Conservation (phyloP, 495 filamentous ascomycete genomes). For the Chaetomium fimeti region DNA sequence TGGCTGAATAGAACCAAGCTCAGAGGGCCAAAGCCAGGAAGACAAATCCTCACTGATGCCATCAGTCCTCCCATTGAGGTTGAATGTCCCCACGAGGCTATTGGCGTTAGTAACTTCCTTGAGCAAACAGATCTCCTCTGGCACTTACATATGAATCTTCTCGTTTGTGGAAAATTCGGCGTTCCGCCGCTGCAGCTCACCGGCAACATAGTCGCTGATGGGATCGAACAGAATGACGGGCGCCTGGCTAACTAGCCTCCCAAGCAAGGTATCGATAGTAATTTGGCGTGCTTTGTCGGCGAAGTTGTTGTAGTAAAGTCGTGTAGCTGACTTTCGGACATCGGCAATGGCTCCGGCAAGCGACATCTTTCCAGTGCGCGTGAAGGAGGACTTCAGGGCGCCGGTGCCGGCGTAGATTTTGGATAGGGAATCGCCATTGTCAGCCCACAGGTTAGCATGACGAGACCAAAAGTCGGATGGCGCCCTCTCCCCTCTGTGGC, state of each 20-base stretch:
- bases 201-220: slow-evolving; percentile 81
- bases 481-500: slow-evolving; percentile 62
- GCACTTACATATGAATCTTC: slow-evolving; percentile 49
- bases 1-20: slow-evolving; percentile 56
- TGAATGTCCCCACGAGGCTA: slow-evolving; percentile 89
- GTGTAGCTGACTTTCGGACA: slow-evolving; percentile 86
- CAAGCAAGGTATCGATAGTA: slow-evolving; percentile 89
- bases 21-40: slow-evolving; percentile 70
- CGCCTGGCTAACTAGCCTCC: slow-evolving; percentile 75
- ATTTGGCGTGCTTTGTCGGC: slow-evolving; percentile 88
- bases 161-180: slow-evolving; percentile 51
- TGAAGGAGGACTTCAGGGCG: slow-evolving; percentile 92
- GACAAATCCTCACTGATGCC: slow-evolving; percentile 78
- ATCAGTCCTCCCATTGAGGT: slow-evolving; percentile 80
- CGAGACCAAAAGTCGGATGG: slow-evolving; percentile 81
- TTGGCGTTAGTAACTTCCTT: slow-evolving; percentile 36
- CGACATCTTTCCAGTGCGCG: slow-evolving; percentile 94
- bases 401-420: slow-evolving; percentile 97
- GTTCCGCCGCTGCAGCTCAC: slow-evolving; percentile 66
- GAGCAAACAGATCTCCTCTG: too few species aligned
- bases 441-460: slow-evolving; percentile 94
- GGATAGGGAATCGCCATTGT: slow-evolving; percentile 92
- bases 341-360: slow-evolving; percentile 92
- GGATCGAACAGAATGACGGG: slow-evolving; percentile 89
- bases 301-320: slow-evolving; percentile 96